These are phyloP conservation scores for Meyerozyma carpophila DNA, from an alignment of 1,139 yeast genomes.

Conservation along the genomic window DNA sequence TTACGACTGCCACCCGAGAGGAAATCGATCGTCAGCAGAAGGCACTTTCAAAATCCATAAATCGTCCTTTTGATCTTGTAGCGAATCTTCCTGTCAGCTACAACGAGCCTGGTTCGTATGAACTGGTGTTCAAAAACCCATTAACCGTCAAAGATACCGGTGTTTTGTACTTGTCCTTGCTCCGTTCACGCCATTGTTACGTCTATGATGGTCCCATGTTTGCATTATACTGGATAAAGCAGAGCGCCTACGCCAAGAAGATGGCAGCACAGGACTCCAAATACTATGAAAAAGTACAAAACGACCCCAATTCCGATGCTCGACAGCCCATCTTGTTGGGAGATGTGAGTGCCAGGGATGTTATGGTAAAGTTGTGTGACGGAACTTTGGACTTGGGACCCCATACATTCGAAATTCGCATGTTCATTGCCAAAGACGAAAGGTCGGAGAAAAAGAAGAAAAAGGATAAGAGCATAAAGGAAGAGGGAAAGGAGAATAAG, in stretches of 20 bases:
- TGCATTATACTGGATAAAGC: slow-evolving; percentile 71
- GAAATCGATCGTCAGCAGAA: slow-evolving; percentile 45
- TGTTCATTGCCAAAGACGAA: slow-evolving; percentile 81
- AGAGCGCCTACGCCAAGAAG: slow-evolving; percentile 44
- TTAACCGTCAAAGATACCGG: slow-evolving; percentile 70
- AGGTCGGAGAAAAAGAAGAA: slow-evolving; percentile 30
- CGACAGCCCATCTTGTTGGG: slow-evolving; percentile 39
- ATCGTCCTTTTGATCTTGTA: slow-evolving; percentile 62
- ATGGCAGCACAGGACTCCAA: slow-evolving; percentile 30
- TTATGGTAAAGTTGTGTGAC: slow-evolving; percentile 85
- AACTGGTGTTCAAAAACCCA: slow-evolving; percentile 55
- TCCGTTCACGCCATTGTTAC: slow-evolving; percentile 74
- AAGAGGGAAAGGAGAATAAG: slow-evolving; percentile 2
- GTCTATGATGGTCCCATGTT: slow-evolving; percentile 66
- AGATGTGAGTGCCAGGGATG: slow-evolving; percentile 65
- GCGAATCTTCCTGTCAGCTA: slow-evolving; percentile 69
- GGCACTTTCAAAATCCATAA: slow-evolving; percentile 36
- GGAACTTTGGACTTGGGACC: slow-evolving; percentile 73
- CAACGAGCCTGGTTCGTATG: slow-evolving; percentile 45
- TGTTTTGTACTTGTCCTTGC: slow-evolving; percentile 63
- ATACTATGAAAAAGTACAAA: slow-evolving; percentile 10
- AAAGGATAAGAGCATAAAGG: slow-evolving; percentile 14
- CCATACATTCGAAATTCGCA: slow-evolving; percentile 68
- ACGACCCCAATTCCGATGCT: slow-evolving; percentile 20
- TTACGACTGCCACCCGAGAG: slow-evolving; percentile 40